Percentiles rank a stretch among this genome's conserved stretches.
These are phyloP conservation scores for Plenodomus tracheiphilus DNA, from an alignment of 2,329 filamentous ascomycete species.

Conservation along the genomic window DNA sequence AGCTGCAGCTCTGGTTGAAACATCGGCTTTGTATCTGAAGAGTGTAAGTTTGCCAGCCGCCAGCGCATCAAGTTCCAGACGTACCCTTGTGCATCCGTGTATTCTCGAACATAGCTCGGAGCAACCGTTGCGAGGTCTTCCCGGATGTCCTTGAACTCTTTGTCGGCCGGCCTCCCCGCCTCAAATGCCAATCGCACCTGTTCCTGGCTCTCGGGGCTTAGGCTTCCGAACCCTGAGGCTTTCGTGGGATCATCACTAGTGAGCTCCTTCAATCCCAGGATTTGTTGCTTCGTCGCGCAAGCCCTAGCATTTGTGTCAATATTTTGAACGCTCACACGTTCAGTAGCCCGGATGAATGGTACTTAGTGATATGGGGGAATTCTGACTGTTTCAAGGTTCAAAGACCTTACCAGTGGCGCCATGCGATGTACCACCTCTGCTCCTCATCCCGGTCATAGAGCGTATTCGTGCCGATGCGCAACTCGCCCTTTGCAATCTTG, in stretches of 20 bases:
- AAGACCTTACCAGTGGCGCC: conserved; percentile 79
- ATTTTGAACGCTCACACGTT: neutral
- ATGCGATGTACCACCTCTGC: conserved; percentile 62
- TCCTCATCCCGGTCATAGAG: conserved; percentile 64
- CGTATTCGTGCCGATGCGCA: conserved; percentile 67
- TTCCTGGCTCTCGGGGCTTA: conserved; percentile 67
- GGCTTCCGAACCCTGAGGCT: conserved; percentile 77
- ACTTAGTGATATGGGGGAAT: too few species aligned
- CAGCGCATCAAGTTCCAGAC: neutral
- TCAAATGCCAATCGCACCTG: conserved; percentile 73
- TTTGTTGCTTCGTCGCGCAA: conserved; percentile 76
- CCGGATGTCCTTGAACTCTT: conserved; percentile 73
- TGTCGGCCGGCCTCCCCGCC: conserved; percentile 75
- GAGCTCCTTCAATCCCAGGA: conserved; percentile 64
- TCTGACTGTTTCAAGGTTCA: too few species aligned
- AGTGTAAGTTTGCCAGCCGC: neutral
- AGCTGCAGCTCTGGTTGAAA: conserved; percentile 51
- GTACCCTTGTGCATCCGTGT: conserved; percentile 17
- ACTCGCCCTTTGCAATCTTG: conserved; percentile 70
- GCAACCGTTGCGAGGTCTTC: conserved; percentile 55
- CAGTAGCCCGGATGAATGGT: too few species aligned
- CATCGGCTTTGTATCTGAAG: conserved; percentile 12
- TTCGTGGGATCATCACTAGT: conserved; percentile 62
- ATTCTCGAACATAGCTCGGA: conserved; percentile 6
- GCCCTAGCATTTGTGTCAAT: conserved; percentile 62